Evolutionary conservation across 495 filamentous ascomycete genomes (phyloP), one percentile per base, ranked within the genome.

Genomic region (Parathielavia hyrcaniae): DNA sequence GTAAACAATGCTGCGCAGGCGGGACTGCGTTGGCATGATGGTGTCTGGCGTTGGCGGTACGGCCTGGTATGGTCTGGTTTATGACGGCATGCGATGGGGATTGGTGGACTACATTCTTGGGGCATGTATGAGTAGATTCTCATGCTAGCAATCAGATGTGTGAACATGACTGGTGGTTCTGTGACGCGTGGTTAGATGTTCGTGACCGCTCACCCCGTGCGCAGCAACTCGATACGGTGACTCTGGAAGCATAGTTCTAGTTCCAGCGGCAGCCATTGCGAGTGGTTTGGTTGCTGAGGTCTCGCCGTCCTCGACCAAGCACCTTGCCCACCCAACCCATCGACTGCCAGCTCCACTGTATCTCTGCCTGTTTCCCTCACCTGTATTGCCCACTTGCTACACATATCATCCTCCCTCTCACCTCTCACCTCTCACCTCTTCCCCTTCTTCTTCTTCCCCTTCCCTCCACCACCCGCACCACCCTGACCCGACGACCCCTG

Each of bases 381-480:
- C 40, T 43, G 16, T 43, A 14, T 19, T 10, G 8, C 4, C 41
- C 9, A 44, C 20, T 1, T 30, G 6, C 26, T 6, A 30, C 26
- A 30, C 2, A 3, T 32, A 22, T 43, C 17, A 5, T 19, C 40
- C 10, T 38, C 35, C 11, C 26, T 5, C 17, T 44, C 50, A 45
- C 17, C 41, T 17, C 11, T 38, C 16, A 17, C 45, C n/a, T n/a
- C 45, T 36, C 55, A 81, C 69, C 77, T 75, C 79, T 81, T 81
- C 47, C 77, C 77, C 67, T 79, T 80, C 74, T 79, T 81, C 73
- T 79, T 80, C 71, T 79, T 79, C 59, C 73, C 74, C 71, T 77
- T 75, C 49, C 73, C 73, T 17, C 73, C 72, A 20, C 67, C 75
- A 6, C 68, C 73, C 26, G 70, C 63, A 16, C 58, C 59, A 26